phyloP scores from a whole-genome alignment of 1,284 basidiomycete species.

The Trichosporon sp. region DNA sequence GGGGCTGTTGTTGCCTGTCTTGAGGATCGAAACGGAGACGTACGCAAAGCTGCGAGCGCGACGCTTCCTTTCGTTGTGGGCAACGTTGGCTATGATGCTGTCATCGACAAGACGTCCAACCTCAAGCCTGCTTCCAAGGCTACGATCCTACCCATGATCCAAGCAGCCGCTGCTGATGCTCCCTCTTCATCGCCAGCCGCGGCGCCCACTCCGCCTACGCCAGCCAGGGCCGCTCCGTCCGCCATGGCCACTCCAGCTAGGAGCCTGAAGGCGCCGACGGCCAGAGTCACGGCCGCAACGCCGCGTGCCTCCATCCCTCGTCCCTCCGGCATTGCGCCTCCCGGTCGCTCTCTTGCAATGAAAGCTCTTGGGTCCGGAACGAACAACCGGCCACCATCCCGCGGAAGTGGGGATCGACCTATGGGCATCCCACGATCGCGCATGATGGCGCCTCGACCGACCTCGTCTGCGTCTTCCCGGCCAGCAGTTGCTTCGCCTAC shows the following conservation, averaged over 20 bases:
- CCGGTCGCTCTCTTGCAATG: slow-evolving; percentile 41
- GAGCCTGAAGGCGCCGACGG: slow-evolving; percentile 13
- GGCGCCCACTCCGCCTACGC: slow-evolving; percentile 10
- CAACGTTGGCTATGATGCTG: slow-evolving; percentile 73
- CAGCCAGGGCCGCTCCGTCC: slow-evolving; percentile 8
- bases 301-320: slow-evolving; percentile 9
- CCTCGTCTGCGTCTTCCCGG: slow-evolving; percentile 16
- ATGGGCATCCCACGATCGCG: slow-evolving; percentile 27
- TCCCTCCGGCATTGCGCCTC: slow-evolving; percentile 13
- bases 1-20: slow-evolving; percentile 69
- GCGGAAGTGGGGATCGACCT: slow-evolving; percentile 27
- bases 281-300: slow-evolving; percentile 19
- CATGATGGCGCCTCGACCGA: slow-evolving; percentile 14
- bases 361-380: slow-evolving; percentile 39
- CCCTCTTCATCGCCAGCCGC: slow-evolving; percentile 20
- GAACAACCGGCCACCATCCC: slow-evolving; percentile 27
- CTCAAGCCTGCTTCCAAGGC: slow-evolving; percentile 88
- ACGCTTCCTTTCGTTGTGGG: slow-evolving; percentile 73
- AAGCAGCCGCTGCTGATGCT: slow-evolving; percentile 46
- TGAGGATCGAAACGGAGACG: slow-evolving; percentile 86
- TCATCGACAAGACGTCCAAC: slow-evolving; percentile 76
- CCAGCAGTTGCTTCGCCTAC: background rate
- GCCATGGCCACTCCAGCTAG: slow-evolving; percentile 22
- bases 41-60: slow-evolving; percentile 82
- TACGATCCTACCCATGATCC: slow-evolving; percentile 80